Base-by-base conservation (phyloP, 2,329 filamentous ascomycete species). In the Penicillium sp. region DNA sequence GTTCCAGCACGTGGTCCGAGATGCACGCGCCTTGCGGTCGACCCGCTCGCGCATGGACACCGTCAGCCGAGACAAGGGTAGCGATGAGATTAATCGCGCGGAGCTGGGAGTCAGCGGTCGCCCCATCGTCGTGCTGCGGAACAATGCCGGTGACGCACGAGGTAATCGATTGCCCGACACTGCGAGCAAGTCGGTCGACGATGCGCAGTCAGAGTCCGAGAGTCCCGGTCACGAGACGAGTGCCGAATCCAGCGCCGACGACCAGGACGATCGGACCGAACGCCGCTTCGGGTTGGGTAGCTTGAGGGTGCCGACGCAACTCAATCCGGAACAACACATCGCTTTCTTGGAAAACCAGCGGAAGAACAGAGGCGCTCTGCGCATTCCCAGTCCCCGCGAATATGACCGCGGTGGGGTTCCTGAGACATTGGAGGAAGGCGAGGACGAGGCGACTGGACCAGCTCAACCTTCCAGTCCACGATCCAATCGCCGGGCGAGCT, bases 341-440 rank as follows among this genome's bases (percentile, higher is more conserved):
- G 86, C 86, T 5, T 93, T 97, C 59, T 67, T 96, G 11, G 82
- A 95, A 65, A 84, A 86, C 26, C 91, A 96, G 65, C 81, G 89
- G 29, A 81, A 82, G 51, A 84, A 86, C 46, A 84, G 82, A 43
- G 82, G 84, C 27, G 82, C 89, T 0, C 72, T 97, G 35, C 85
- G 89, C 32, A 97, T 98, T 58, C 93, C 93, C 0, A 90, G 90
- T 16, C 93, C 93, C 1, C 78, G 90, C 58, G 93, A 97, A 62
- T 90, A 86, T 40, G 93, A 98, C 59, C 81, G 82, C 41, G 93
- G 91, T 22, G 77, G 88, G 50, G 75, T 83, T 8, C 90, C 90
- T 3, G 71, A 82, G 56, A 70, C 76, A 16, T 64, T 87, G 11
- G 74, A 76, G 7, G 72, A 75, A 28, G 68, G 72, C 5, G 70